Conservation (phyloP, 148 eudicot species). For the Cornus kousa region DNA sequence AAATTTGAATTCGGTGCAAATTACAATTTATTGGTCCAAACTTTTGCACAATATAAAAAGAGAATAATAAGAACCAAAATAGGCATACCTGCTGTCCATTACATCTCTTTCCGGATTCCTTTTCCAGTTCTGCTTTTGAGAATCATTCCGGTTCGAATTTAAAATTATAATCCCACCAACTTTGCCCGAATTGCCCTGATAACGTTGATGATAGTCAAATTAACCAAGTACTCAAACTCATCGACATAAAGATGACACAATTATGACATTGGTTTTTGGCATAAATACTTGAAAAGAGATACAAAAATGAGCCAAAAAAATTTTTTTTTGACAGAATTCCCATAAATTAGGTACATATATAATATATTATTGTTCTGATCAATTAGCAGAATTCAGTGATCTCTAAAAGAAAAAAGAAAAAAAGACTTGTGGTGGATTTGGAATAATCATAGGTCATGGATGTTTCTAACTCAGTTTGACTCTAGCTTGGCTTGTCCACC, state of each 20-base stretch:
- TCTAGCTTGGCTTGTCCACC: too few relatives aligned
- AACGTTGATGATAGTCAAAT: constrained; percentile 8
- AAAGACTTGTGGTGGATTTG: too few relatives aligned
- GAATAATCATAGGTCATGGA: too few relatives aligned
- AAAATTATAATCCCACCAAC: constrained; percentile 27
- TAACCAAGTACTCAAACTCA: background rate
- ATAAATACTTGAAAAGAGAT: background rate
- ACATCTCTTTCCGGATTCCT: constrained; percentile 35
- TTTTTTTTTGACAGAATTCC: too few relatives aligned
- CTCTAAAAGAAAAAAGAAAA: too few relatives aligned
- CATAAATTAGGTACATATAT: too few relatives aligned
- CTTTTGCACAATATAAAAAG: too few relatives aligned
- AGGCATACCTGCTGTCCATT: constrained; percentile 47
- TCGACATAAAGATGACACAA: background rate
- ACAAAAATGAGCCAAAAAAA: background rate
- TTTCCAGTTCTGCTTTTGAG: constrained; percentile 40
- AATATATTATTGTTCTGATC: too few relatives aligned
- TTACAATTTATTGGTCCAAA: too few relatives aligned
- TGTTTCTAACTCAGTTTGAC: too few relatives aligned
- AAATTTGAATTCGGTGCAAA: background rate
- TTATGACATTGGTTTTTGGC: background rate
- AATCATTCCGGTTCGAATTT: constrained; percentile 24
- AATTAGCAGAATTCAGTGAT: too few relatives aligned
- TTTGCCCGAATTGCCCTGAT: constrained; percentile 49
- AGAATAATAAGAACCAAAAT: too few relatives aligned